A percentile compares a stretch with the other conserved stretches of the same genome.
These are phyloP conservation scores for Pythium biforme DNA, from an alignment of 352 stramenopile genomes.

Conservation along the genomic window DNA sequence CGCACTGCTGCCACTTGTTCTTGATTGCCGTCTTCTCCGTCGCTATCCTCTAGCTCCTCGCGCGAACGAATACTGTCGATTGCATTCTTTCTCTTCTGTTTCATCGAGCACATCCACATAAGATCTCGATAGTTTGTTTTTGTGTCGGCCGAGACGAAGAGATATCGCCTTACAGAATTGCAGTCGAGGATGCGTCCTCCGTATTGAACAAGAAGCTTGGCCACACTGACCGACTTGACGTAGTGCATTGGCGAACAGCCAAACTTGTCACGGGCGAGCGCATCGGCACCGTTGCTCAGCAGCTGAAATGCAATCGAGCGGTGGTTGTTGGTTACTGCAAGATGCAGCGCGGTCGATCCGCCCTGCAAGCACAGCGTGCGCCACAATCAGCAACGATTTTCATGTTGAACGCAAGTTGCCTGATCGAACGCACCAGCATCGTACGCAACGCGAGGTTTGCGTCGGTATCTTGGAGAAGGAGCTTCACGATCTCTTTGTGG, in stretches of 20 bases:
- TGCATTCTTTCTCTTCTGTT: slow-evolving; percentile 65
- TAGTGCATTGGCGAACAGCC: slow-evolving; percentile 70
- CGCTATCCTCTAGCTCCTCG: slow-evolving; percentile 6
- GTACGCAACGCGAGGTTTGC: slow-evolving; percentile 57
- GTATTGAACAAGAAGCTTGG: slow-evolving; percentile 65
- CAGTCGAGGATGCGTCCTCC: slow-evolving; percentile 55
- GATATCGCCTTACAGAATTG: slow-evolving; percentile 36
- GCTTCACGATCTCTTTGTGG: slow-evolving; percentile 48
- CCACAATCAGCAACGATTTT: background rate
- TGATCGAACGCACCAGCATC: slow-evolving; percentile 46
- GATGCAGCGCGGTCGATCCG: slow-evolving; percentile 53
- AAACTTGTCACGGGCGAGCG: slow-evolving; percentile 55
- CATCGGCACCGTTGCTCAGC: slow-evolving; percentile 63
- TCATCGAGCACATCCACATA: too few relatives aligned
- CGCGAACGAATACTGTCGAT: slow-evolving; percentile 31
- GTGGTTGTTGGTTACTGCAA: slow-evolving; percentile 58
- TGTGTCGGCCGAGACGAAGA: too few relatives aligned
- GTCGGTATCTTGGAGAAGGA: slow-evolving; percentile 45
- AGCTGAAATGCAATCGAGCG: slow-evolving; percentile 65
- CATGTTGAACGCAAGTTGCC: background rate
- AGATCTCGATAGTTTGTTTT: too few relatives aligned
- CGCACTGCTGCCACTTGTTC: slow-evolving; percentile 3
- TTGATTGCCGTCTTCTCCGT: slow-evolving; percentile 12
- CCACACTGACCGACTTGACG: slow-evolving; percentile 57
- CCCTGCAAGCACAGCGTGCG: slow-evolving; percentile 35